Base-by-base conservation (phyloP, 208 protist genomes). In the Histomonas meleagridis region DNA sequence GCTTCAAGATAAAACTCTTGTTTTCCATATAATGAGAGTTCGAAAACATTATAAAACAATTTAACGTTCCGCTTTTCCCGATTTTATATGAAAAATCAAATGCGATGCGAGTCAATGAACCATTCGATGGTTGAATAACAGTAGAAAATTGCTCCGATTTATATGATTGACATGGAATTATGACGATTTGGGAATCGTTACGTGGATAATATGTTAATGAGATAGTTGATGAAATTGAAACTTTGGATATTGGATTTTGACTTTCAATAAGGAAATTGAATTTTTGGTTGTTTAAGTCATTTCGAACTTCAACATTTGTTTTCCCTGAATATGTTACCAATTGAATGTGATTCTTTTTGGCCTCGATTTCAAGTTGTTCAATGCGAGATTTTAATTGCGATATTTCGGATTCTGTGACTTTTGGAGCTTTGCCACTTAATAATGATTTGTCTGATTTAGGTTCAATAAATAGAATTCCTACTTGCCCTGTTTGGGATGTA, bases 61-160 rank as follows among this genome's bases (percentile, higher is more conserved):
- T 23, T 14, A 79, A 28, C 14, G 46, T 40, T 49, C 70, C 70
- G 1, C 70, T 40, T 3, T 51, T 9, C 40, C 70, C 70, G 10
- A 35, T 79, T 79, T 79, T 40, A 51, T 79, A 79, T n/a, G 70
- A 79, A 9, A 79, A 46, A 51, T 79, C 70, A 35, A 79, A 79
- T 9, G 70, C 40, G 0, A 79, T 23, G 1, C 70, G 32, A 4
- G 70, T 79, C 10, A 40, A 7, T 21, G n/a, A n/a, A 49, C 18
- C 14, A 79, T 79, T 40, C 1, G 49, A 23, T 14, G 70, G 70
- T 49, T 14, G 18, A 49, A 79, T 79, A n/a, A 79, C 40, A n/a
- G 38, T 35, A 51, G 32, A 46, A 51, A n/a, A n/a, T 35, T 51
- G 70, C 40, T 79, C 4, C 14, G 32, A 51, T 1, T 10, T 28